phyloP scores from a whole-genome alignment of 179 eudicot genomes.

The Drosera spatulata region DNA sequence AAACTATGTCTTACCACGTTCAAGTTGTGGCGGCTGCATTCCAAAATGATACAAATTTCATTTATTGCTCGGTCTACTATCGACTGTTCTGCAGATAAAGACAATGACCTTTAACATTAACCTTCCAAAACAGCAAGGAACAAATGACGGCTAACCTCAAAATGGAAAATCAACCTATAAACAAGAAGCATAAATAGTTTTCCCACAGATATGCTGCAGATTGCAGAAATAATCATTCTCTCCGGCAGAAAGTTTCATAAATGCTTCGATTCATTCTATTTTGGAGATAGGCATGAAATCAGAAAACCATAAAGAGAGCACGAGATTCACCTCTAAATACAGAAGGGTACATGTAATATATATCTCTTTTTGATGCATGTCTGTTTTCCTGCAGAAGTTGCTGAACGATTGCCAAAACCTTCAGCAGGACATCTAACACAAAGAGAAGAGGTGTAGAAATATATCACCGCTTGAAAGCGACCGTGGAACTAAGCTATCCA shows the following conservation, averaged over 20 bases:
- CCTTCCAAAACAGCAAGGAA: constrained; percentile 1
- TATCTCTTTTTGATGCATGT: constrained; percentile 86
- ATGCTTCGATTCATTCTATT: no score
- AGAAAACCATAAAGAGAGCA: background rate
- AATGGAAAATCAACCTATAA: background rate
- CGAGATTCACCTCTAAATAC: constrained; percentile 50
- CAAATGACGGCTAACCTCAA: background rate
- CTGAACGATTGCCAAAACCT: constrained; percentile 78
- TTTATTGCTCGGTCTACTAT: constrained; percentile 83
- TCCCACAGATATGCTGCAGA: no score
- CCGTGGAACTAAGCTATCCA: background rate
- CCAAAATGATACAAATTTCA: constrained; percentile 76
- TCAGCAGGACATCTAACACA: constrained; percentile 55
- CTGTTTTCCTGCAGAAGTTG: constrained; percentile 78
- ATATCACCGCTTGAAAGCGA: background rate
- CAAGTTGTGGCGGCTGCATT: constrained; percentile 91
- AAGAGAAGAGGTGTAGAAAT: constrained; percentile 3
- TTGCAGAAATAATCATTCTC: no score
- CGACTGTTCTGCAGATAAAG: constrained; percentile 46
- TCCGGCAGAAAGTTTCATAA: no score
- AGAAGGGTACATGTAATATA: constrained; percentile 84
- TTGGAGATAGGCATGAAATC: no score
- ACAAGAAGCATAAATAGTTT: no score
- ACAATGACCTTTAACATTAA: background rate
- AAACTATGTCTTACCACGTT: constrained; percentile 48